These are phyloP conservation scores for Mentha longifolia DNA, from an alignment of 257 asterid species.

Conservation along the genomic window DNA sequence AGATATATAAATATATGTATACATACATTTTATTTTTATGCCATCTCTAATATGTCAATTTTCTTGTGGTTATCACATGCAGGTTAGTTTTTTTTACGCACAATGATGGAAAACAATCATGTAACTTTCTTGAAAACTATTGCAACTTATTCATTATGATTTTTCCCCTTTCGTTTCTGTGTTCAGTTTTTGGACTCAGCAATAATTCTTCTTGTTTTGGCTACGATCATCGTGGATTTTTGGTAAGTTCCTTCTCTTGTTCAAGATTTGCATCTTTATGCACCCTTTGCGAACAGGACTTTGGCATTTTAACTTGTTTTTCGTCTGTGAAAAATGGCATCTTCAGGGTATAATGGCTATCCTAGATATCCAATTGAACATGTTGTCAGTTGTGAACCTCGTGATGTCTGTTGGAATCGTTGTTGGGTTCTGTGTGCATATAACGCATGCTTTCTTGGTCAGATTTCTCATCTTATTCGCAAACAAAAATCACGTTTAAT, in stretches of 20 bases:
- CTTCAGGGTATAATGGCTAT: slow-evolving; percentile 95
- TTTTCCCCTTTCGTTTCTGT: slow-evolving; percentile 20
- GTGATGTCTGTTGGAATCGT: slow-evolving; percentile 98
- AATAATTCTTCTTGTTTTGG: slow-evolving; percentile 81
- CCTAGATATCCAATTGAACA: slow-evolving; percentile 86
- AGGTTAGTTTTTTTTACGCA: slow-evolving; percentile 58
- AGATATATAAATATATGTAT: no score
- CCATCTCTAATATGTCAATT: slow-evolving; percentile 11
- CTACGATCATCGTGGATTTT: slow-evolving; percentile 89
- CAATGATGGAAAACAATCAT: neutral
- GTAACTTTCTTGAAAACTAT: slow-evolving; percentile 24
- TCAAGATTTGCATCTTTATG: neutral
- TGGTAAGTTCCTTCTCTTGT: slow-evolving; percentile 56
- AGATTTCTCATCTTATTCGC: slow-evolving; percentile 39
- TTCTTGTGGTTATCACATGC: slow-evolving; percentile 63
- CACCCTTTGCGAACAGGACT: neutral
- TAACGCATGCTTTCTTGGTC: slow-evolving; percentile 98
- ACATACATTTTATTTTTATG: no score
- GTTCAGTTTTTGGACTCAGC: slow-evolving; percentile 92
- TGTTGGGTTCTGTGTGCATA: slow-evolving; percentile 95
- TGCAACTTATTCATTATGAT: slow-evolving; percentile 4
- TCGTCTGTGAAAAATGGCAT: slow-evolving; percentile 8
- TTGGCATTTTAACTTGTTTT: slow-evolving; percentile 22
- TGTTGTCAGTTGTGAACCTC: slow-evolving; percentile 93
- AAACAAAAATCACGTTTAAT: no score